These are phyloP conservation scores for Thielaviopsis populi DNA, from an alignment of 2,329 filamentous ascomycete species.

Conservation along the genomic window DNA sequence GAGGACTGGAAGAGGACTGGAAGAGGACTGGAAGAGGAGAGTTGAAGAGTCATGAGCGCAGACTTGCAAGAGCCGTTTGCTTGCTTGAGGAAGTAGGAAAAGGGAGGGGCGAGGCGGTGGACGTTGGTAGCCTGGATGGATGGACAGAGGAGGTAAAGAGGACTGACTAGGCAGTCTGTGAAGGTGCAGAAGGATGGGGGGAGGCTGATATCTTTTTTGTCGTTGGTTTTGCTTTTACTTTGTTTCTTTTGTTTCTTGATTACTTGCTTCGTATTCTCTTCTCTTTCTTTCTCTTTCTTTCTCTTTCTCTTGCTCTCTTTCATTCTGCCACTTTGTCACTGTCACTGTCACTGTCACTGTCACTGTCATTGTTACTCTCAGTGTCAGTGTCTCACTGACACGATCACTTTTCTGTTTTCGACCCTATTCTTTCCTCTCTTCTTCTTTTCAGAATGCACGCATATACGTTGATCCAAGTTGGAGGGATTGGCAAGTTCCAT, in stretches of 20 bases:
- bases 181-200: background rate
- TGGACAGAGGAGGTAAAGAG: background rate
- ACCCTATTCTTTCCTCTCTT: background rate
- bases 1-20: background rate
- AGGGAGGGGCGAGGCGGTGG: too few species aligned
- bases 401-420: background rate
- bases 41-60: too few species aligned
- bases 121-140: too few species aligned
- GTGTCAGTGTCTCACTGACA: too few species aligned
- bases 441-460: too few species aligned
- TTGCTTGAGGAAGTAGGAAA: too few species aligned
- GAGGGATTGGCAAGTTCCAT: too few species aligned
- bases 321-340: background rate
- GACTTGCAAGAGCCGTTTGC: too few species aligned
- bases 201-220: constrained; percentile 5
- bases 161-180: background rate
- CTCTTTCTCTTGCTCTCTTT: constrained; percentile 4
- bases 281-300: background rate
- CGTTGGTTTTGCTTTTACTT: background rate
- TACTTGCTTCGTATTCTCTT: constrained; percentile 4
- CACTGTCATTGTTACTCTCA: too few species aligned
- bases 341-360: too few species aligned
- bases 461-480: too few species aligned
- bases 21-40: background rate
- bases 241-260: constrained; percentile 7